phyloP scores from a whole-genome alignment of 2,329 filamentous ascomycete species.

The Cucurbitaria berberidis region DNA sequence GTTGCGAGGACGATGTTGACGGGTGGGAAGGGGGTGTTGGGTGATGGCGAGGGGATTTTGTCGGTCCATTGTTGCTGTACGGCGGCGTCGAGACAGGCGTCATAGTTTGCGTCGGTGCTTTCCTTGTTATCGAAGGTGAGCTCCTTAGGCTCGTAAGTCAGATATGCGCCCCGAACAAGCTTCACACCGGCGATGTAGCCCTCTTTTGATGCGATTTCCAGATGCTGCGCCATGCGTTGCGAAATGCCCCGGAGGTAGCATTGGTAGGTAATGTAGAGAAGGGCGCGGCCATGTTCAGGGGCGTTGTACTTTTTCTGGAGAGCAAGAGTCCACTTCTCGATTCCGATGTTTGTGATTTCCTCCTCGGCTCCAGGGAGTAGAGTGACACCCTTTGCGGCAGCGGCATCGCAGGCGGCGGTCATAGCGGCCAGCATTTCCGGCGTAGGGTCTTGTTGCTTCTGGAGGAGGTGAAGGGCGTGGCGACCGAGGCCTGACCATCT shows the following conservation, averaged over 20 bases:
- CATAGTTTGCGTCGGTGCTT: slow-evolving; percentile 68
- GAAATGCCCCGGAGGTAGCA: slow-evolving; percentile 61
- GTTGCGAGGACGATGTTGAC: slow-evolving; percentile 75
- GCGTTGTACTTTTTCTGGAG: slow-evolving; percentile 79
- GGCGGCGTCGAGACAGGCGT: slow-evolving; percentile 71
- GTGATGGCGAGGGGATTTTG: slow-evolving; percentile 53
- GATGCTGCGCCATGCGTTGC: slow-evolving; percentile 52
- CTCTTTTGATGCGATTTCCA: slow-evolving; percentile 54
- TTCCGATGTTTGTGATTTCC: slow-evolving; percentile 75
- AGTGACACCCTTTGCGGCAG: slow-evolving; percentile 70
- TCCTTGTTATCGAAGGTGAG: slow-evolving; percentile 62
- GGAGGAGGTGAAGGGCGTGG: slow-evolving; percentile 71
- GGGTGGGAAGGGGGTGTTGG: slow-evolving; percentile 47
- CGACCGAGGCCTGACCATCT: slow-evolving; percentile 83
- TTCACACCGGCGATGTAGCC: slow-evolving; percentile 63
- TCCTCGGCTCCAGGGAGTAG: slow-evolving; percentile 90
- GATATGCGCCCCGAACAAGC: slow-evolving; percentile 64
- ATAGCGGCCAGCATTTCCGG: slow-evolving; percentile 72
- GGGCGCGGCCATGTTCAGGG: slow-evolving; percentile 59
- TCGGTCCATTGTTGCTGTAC: slow-evolving; percentile 68
- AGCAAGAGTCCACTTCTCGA: slow-evolving; percentile 79
- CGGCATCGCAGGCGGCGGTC: slow-evolving; percentile 75
- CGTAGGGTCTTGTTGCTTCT: slow-evolving; percentile 66
- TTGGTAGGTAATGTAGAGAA: slow-evolving; percentile 73
- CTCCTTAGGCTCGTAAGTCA: slow-evolving; percentile 56